Evolutionary conservation across 306 rosid genomes (phyloP), one percentile per base, ranked within the genome.

Genomic region (Coriaria nepalensis): DNA sequence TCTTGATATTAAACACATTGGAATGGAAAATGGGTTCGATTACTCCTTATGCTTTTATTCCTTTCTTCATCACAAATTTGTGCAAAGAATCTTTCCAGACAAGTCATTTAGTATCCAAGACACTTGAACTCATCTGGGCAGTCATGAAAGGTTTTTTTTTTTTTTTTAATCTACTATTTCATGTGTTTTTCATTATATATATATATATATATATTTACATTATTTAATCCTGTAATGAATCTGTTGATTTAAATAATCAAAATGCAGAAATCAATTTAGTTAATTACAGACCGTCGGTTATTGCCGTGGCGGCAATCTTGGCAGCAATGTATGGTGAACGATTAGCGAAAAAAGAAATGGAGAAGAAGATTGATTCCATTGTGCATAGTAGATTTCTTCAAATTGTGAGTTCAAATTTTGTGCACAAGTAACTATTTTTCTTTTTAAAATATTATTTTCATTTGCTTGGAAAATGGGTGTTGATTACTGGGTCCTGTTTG

Each of bases 271-370:
- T 65, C 46, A 81, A 74, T 54, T 47, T 76, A 44, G 56, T 73
- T 68, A 77, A 79, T 13, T 71, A 74, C 62, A 61, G 73, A 48
- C 82, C 97, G 5, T 90, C 97, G 43, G 78, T 50, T 14, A 43
- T 90, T 38, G 95, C 97, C 6, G 87, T 81, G 7, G 83, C 87
- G 0, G 87, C 94, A 13, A 72, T 83, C 12, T 52, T 90, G 62
- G 67, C 67, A 65, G 78, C 76, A 52, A 43, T 70, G 68, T 80
- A 75, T 61, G 69, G 63, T 6, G 29, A 20, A 20, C 59, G 68
- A 45, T 65, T 84, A 56, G 68, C 87, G 4, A 50, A 62, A 50
- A 73, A 62, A 49, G 69, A 64, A n/a, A 13, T 81, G 49, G 76
- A 66, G 62, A 43, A 51, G 63, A 90, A 73, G 73, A 81, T 81